These are phyloP conservation scores for Petunia axillaris DNA, from an alignment of 257 asterid species.

Conservation along the genomic window DNA sequence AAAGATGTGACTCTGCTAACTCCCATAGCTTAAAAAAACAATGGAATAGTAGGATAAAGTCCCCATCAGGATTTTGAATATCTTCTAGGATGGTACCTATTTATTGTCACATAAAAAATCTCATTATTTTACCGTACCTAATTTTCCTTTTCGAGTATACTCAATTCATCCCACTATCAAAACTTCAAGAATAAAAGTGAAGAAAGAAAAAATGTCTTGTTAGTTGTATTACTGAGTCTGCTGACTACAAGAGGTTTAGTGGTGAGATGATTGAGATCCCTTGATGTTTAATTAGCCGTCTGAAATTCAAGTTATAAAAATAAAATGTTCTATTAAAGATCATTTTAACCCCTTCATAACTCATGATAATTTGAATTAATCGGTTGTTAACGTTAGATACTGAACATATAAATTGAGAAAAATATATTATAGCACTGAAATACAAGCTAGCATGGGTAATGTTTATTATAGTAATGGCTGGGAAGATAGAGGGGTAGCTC, in stretches of 20 bases:
- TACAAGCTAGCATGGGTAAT: background rate
- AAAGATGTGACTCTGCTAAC: slow-evolving; percentile 20
- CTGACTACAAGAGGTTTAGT: no score
- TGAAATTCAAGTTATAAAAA: no score
- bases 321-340: no score
- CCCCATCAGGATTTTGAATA: slow-evolving; percentile 16
- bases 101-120: slow-evolving; percentile 27
- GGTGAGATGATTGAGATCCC: no score
- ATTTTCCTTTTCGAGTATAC: slow-evolving; percentile 23
- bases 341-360: no score
- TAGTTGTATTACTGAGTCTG: no score
- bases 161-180: slow-evolving; percentile 25
- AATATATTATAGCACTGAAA: background rate
- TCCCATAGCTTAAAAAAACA: slow-evolving; percentile 20
- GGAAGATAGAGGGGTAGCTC: background rate
- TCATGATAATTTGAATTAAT: no score
- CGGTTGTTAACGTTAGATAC: no score
- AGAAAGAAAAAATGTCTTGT: background rate
- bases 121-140: slow-evolving; percentile 3
- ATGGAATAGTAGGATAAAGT: slow-evolving; percentile 17
- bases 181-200: background rate
- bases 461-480: no score
- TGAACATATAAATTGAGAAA: no score
- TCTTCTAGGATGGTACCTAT: slow-evolving; percentile 31
- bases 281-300: no score